phyloP scores from a whole-genome alignment of 2,329 filamentous ascomycete species.

The Triangularia verruculosa region DNA sequence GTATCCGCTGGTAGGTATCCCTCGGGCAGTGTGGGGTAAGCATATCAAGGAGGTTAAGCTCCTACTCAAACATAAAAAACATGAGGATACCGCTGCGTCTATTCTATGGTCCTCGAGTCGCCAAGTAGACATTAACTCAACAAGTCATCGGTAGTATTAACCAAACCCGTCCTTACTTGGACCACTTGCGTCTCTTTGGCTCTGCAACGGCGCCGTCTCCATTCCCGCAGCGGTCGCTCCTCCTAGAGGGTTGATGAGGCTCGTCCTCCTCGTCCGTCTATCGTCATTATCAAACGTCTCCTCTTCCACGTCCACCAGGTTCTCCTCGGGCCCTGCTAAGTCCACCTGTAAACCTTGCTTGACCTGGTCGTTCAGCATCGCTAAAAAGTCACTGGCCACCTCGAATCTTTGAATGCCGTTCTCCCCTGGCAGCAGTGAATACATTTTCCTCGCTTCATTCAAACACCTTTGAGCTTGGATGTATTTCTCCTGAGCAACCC shows the following conservation, averaged over 20 bases:
- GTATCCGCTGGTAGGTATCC: background rate
- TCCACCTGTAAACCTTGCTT: conserved; percentile 44
- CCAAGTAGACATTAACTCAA: background rate
- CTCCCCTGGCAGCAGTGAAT: conserved; percentile 48
- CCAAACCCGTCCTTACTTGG: conserved; percentile 30
- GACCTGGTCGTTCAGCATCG: conserved; percentile 48
- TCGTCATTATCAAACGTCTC: conserved; percentile 26
- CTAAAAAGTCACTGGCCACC: conserved; percentile 51
- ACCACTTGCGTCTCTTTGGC: conserved; percentile 18
- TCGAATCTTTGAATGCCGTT: conserved; percentile 52
- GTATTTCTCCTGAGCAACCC: conserved; percentile 74
- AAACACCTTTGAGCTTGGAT: conserved; percentile 77
- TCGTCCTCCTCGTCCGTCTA: conserved; percentile 36
- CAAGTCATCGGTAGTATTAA: conserved; percentile 8
- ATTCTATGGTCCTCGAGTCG: background rate
- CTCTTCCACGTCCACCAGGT: conserved; percentile 29
- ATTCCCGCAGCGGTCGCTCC: conserved; percentile 24
- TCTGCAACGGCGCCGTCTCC: conserved; percentile 34
- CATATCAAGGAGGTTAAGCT: background rate
- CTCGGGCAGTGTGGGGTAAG: background rate
- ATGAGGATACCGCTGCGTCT: background rate
- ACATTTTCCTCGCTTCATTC: conserved; percentile 61
- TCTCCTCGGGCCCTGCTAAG: conserved; percentile 34
- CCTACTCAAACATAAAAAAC: background rate
- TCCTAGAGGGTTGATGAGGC: conserved; percentile 44